phyloP scores from a whole-genome alignment of 1,139 yeast species.

The Debaryomycetaceae sp. region DNA sequence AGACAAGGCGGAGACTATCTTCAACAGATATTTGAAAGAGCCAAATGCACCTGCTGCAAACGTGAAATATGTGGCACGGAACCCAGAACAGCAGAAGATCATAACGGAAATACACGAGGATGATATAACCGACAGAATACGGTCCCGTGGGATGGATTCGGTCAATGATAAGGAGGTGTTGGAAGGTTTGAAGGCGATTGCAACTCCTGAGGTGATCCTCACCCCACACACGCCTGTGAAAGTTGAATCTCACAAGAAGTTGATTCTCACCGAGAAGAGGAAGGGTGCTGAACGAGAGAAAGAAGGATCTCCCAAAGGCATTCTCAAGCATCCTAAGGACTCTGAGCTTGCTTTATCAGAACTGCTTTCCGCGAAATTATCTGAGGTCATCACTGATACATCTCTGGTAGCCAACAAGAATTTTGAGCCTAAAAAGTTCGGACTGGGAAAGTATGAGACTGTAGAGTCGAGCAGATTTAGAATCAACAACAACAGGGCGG shows the following conservation, averaged over 20 bases:
- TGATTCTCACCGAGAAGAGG: background rate
- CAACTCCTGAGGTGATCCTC: background rate
- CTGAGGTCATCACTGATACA: background rate
- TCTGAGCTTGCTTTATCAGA: background rate
- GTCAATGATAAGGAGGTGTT: background rate
- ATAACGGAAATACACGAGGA: background rate
- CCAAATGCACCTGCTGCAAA: background rate
- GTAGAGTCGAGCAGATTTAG: background rate
- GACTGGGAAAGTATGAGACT: background rate
- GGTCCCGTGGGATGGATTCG: background rate
- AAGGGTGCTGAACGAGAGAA: background rate
- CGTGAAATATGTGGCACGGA: too few relatives aligned
- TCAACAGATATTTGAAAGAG: constrained; percentile 17
- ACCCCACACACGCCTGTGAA: background rate
- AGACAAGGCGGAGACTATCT: constrained; percentile 16
- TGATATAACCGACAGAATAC: background rate
- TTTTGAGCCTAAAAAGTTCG: background rate
- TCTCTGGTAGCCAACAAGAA: background rate
- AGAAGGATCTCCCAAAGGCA: background rate
- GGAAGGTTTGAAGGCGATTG: background rate
- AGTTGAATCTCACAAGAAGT: background rate
- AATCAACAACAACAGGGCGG: background rate
- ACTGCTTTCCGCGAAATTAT: background rate
- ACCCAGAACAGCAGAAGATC: background rate
- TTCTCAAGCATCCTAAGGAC: background rate